Base-by-base conservation (phyloP, 805 yeast species). In the Saturnispora halmiae region DNA sequence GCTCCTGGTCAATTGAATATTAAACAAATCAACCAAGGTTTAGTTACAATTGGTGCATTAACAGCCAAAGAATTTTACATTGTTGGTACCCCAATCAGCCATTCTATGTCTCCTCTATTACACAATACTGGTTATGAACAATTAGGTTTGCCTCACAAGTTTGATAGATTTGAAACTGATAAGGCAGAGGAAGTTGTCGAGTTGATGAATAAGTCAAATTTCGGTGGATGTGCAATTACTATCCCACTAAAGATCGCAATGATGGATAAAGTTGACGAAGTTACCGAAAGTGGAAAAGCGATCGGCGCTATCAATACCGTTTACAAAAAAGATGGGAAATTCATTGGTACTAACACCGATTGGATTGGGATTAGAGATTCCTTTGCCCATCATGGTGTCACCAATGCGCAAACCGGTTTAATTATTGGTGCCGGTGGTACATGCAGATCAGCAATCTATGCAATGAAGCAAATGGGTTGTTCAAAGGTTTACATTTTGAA, bases 381-480 rank as follows among this genome's bases (percentile, higher is more conserved):
- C 2, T 76, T 87, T 50, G 56, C 64, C 15, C 61, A 70, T 45
- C 68, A 70, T 43, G 94, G 94, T 30, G 78, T 77, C 31, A 74
- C 79, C 31, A 64, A 71, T 43, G 41, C 36, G 14, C 27, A 35
- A 10, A 39, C 30, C 15, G 96, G 96, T 25, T 64, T 88, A 44
- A 82, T 92, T 34, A 68, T 92, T 48, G 99, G 99, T 38, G 96
- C 95, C 16, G 99, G 99, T 31, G 99, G 99, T 33, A 88, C 99
- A 20, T 79, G 96, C 1, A 73, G 96, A 54, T 96, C 98, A 31
- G 97, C 96, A 0, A 76, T 84, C 13, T 87, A 74, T 59, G 96
- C 98, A 1, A 69, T 92, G 49, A 73, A 77, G 55, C 55, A 75
- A 46, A 64, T 90, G 66, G 96, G 96, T 2, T 85, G 94, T 59